A percentile compares a stretch with the other conserved stretches of the same genome.
These are phyloP conservation scores for Coprinellus aureogranulatus DNA, from an alignment of 768 basidiomycete species.

Conservation along the genomic window DNA sequence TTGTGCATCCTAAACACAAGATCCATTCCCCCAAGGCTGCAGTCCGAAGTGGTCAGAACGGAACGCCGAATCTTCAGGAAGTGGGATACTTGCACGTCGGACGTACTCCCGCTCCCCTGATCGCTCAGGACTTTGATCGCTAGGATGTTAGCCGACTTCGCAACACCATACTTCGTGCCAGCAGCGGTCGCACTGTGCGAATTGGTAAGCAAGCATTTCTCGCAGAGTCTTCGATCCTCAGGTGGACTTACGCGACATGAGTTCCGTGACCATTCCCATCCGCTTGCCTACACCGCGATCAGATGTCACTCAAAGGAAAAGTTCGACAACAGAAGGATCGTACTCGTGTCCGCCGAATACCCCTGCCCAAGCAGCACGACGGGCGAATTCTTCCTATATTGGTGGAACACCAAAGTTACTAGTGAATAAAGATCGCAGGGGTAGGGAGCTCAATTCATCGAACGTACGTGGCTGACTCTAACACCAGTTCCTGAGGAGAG, in stretches of 20 bases:
- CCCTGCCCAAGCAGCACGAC: conserved; percentile 38
- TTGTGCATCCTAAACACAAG: conserved; percentile 23
- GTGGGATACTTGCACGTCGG: conserved; percentile 22
- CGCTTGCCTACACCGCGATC: too few species aligned
- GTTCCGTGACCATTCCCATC: conserved; percentile 34
- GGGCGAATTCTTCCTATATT: conserved; percentile 32
- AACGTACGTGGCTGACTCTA: neutral
- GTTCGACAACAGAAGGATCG: neutral
- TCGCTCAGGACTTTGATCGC: conserved; percentile 44
- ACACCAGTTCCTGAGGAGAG: conserved; percentile 24
- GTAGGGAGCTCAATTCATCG: too few species aligned
- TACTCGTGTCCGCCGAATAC: too few species aligned
- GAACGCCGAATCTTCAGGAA: too few species aligned
- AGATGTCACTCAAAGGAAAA: too few species aligned
- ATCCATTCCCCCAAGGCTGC: conserved; percentile 30
- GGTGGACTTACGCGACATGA: conserved; percentile 9
- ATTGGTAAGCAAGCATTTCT: neutral
- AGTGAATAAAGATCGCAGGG: too few species aligned
- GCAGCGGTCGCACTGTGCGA: conserved; percentile 13
- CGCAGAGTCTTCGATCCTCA: too few species aligned
- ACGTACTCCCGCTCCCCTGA: conserved; percentile 23
- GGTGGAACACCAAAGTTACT: too few species aligned
- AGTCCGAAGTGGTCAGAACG: neutral
- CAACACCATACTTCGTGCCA: conserved; percentile 15
- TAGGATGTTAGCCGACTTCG: conserved; percentile 29